Conservation (phyloP, 2,329 filamentous ascomycete species). For the Helotiales sp. region DNA sequence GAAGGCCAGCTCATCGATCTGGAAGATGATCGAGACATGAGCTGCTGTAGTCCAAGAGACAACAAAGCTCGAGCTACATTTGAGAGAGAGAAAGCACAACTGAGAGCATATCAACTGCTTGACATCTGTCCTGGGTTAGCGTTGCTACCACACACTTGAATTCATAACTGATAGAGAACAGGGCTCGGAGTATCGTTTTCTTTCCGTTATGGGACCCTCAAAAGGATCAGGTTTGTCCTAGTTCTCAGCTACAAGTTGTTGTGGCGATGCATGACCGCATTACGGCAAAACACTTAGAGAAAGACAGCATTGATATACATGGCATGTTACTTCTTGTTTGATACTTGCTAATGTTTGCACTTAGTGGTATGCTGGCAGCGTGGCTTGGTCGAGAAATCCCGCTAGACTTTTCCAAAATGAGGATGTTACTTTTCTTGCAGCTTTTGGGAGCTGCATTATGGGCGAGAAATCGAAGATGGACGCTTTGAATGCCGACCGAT, state of each 20-base stretch:
- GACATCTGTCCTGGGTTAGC: slow-evolving; percentile 41
- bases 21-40: background rate
- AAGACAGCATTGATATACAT: too few relatives aligned
- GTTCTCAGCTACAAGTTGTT: background rate
- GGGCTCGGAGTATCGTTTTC: slow-evolving; percentile 45
- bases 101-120: slow-evolving; percentile 14
- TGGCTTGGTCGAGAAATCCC: slow-evolving; percentile 46
- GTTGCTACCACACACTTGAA: too few relatives aligned
- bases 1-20: background rate
- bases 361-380: slow-evolving; percentile 47
- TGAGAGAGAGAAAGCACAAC: slow-evolving; percentile 8
- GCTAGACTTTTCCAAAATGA: slow-evolving; percentile 44
- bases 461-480: slow-evolving; percentile 52
- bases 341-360: background rate
- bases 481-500: slow-evolving; percentile 35
- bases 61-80: background rate
- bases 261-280: too few relatives aligned
- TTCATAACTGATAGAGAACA: too few relatives aligned
- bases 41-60: background rate
- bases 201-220: slow-evolving; percentile 48
- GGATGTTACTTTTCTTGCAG: slow-evolving; percentile 48
- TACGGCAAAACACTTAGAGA: too few relatives aligned
- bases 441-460: slow-evolving; percentile 56
- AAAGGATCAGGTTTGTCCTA: slow-evolving; percentile 35
- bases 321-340: too few relatives aligned